phyloP scores from a whole-genome alignment of 2,329 filamentous ascomycete species.

The Fusarium sp. region DNA sequence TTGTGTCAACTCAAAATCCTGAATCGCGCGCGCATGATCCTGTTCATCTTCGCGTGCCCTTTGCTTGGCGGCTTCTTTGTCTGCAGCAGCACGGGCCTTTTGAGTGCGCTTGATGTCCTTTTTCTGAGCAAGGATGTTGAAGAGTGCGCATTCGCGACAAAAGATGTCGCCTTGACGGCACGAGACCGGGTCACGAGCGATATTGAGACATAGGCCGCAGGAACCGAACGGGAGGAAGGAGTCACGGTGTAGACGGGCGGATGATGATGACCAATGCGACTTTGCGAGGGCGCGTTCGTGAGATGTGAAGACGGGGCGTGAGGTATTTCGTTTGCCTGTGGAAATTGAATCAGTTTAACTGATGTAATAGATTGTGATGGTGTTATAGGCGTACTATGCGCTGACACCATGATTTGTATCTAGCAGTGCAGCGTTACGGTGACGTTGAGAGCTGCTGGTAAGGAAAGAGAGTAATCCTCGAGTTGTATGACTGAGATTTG shows the following conservation, averaged over 20 bases:
- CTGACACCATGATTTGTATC: conserved; percentile 49
- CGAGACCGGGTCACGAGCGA: conserved; percentile 83
- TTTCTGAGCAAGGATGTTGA: conserved; percentile 89
- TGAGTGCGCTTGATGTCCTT: conserved; percentile 89
- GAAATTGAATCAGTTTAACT: not conserved
- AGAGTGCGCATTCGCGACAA: conserved; percentile 92
- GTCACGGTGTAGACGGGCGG: conserved; percentile 87
- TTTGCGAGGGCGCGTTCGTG: conserved; percentile 88
- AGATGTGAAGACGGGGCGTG: conserved; percentile 91
- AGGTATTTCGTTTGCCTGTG: conserved; percentile 86
- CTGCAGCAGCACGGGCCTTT: conserved; percentile 70
- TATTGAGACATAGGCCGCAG: conserved; percentile 86
- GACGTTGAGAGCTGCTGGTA: conserved; percentile 8
- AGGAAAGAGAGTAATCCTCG: not conserved
- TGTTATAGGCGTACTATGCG: conserved; percentile 55
- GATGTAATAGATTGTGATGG: not conserved
- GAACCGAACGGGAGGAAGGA: conserved; percentile 92
- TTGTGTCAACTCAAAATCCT: conserved; percentile 87
- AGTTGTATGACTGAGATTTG: not conserved
- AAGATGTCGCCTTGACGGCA: conserved; percentile 90
- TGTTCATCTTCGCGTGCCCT: conserved; percentile 73
- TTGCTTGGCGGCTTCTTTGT: conserved; percentile 71
- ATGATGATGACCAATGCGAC: conserved; percentile 81
- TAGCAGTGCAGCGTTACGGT: not conserved
- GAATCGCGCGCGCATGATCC: conserved; percentile 74